These are phyloP conservation scores for Hemisphaericaspora xylofermentans DNA, from an alignment of 1,139 yeast species.

Conservation along the genomic window DNA sequence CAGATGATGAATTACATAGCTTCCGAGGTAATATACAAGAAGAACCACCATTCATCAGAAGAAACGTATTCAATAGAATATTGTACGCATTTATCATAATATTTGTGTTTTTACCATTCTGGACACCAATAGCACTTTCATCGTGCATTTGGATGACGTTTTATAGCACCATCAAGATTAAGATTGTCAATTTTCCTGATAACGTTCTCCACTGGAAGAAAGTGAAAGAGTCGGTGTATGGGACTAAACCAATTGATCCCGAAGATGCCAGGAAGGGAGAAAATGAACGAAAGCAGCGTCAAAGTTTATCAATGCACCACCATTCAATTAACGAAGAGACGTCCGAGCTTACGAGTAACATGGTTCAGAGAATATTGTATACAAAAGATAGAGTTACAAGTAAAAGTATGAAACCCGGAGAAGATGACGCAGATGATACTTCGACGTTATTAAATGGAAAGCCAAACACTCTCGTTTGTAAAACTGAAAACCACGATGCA, in stretches of 20 bases:
- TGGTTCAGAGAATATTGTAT: conserved; percentile 40
- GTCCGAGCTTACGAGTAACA: conserved; percentile 36
- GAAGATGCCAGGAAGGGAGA: conserved; percentile 36
- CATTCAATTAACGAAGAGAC: conserved; percentile 47
- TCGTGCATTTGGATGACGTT: conserved; percentile 38
- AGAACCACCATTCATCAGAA: conserved; percentile 36
- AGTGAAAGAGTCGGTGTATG: conserved; percentile 35
- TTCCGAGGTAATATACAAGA: conserved; percentile 36
- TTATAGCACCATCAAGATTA: conserved; percentile 37
- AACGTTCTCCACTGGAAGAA: conserved; percentile 34
- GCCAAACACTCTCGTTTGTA: not conserved
- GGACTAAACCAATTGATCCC: conserved; percentile 30
- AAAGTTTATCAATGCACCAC: conserved; percentile 23
- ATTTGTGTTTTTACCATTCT: conserved; percentile 44
- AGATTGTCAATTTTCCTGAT: conserved; percentile 24
- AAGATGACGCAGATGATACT: conserved; percentile 13
- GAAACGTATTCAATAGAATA: conserved; percentile 28
- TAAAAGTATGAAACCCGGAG: conserved; percentile 13
- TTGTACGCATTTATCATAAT: conserved; percentile 31
- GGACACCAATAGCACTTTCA: conserved; percentile 53
- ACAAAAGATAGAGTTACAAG: conserved; percentile 35
- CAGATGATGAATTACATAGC: conserved; percentile 16
- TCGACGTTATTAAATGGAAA: not conserved
- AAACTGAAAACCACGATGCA: not conserved
- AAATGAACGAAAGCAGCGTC: conserved; percentile 30